Evolutionary conservation across 768 basidiomycete species (phyloP), one percentile per base, ranked within the genome.

Genomic region (Sistotremastrum niveocremeum): DNA sequence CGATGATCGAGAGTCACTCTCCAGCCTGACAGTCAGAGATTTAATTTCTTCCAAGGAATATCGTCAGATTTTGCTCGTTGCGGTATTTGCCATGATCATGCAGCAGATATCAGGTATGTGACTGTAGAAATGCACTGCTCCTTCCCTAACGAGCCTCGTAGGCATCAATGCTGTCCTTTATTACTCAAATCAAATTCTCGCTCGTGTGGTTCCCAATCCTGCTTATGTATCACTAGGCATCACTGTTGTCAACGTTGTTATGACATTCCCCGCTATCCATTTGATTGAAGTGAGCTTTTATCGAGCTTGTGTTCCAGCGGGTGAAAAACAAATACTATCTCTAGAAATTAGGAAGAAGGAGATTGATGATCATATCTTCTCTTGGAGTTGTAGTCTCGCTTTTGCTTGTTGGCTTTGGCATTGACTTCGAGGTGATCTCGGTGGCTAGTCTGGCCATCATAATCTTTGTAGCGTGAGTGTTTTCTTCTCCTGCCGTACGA

Each of bases 81-180:
- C 86, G 5, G 74, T 74, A 49, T 73, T 78, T 49, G 77, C 74
- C 2, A 89, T 86, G 85, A 49, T 78, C 12, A 74, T 77, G 30
- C 86, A 89, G 52, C 87, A 90, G 59, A 42, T 87, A 32, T 89
- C 85, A 44, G 84, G 84, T 77, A 57, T 42, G 54, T 49, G 28
- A 32, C 31, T 4, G 33, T 38, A 3, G 39, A 29, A 30, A 11
- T 34, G 37, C 3, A 34, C 12, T 45, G 20, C 37, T 42, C 28
- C n/a, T 8, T 34, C 1, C 20, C 20, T 8, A 6, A 29, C 9
- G 8, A 34, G 7, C 31, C 33, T 36, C 43, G 7, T 42, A 83
- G 84, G 85, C 11, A 80, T 87, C 56, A 88, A 86, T 59, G 84
- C 57, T 81, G 90, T 94, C 30, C 69, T 94, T 46, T 94, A 90